Evolutionary conservation across 345 rosid genomes (phyloP).

Genomic region (Populus alba): DNA sequence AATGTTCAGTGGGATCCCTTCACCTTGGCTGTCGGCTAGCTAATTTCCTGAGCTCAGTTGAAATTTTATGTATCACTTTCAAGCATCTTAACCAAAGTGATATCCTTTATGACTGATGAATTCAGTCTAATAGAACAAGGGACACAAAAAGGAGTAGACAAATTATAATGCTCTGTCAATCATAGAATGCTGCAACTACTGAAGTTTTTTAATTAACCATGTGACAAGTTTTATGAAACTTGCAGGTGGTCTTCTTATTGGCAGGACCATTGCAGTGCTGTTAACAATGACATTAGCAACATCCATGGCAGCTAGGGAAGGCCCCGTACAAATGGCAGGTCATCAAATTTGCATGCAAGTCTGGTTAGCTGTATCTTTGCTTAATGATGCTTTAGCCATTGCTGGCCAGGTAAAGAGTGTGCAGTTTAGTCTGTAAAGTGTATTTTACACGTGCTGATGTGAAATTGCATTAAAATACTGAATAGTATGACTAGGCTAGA

Average conservation of each 20-base stretch:
- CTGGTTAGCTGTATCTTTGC: slow-evolving; percentile 89
- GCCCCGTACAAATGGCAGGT: slow-evolving; percentile 89
- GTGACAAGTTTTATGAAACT: slow-evolving; percentile 1
- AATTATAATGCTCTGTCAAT: background rate
- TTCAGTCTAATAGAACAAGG: background rate
- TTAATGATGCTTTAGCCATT: slow-evolving; percentile 91
- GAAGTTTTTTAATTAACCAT: background rate
- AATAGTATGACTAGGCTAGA: background rate
- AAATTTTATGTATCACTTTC: background rate
- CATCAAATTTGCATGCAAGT: slow-evolving; percentile 86
- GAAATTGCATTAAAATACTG: background rate
- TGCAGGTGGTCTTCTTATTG: slow-evolving; percentile 87
- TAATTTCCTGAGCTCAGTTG: background rate
- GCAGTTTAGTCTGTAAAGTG: background rate
- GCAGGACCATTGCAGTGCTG: slow-evolving; percentile 81
- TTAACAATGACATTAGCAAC: slow-evolving; percentile 77
- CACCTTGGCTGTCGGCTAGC: background rate
- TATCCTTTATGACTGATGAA: background rate
- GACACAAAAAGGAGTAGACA: background rate
- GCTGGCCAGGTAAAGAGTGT: slow-evolving; percentile 73
- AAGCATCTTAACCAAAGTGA: background rate
- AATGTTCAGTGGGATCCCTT: background rate
- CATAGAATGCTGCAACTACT: background rate
- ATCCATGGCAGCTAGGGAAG: slow-evolving; percentile 82
- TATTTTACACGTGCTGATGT: background rate